Conservation (phyloP, 257 asterid species). For the Solanum rostratum region DNA sequence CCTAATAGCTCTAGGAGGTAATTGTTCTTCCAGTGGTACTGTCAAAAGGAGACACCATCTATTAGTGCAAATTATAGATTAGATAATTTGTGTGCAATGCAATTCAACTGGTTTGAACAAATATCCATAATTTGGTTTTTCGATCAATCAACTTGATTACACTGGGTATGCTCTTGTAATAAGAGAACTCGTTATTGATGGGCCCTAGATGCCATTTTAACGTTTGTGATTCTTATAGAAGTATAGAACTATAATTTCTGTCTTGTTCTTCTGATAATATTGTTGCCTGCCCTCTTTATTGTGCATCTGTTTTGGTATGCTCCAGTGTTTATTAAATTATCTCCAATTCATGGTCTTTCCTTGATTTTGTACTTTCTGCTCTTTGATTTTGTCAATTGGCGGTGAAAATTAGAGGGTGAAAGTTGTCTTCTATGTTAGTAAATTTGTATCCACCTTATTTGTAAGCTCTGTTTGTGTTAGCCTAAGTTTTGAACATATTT, state of each 20-base stretch:
- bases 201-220: background rate
- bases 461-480: background rate
- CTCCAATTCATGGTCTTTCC: background rate
- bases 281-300: background rate
- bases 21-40: background rate
- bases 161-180: background rate
- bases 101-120: background rate
- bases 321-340: background rate
- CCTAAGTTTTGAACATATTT: background rate
- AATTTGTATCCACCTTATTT: background rate
- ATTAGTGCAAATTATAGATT: background rate
- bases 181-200: background rate
- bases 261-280: background rate
- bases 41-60: background rate
- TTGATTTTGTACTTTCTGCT: background rate
- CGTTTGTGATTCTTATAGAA: background rate
- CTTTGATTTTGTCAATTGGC: background rate
- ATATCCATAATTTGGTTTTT: background rate
- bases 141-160: background rate
- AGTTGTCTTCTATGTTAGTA: background rate
- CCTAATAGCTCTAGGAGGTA: background rate
- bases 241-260: background rate
- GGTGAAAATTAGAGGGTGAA: background rate
- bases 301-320: background rate
- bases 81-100: background rate